These are phyloP conservation scores for Bromus sterilis DNA, from an alignment of 176 grass and related monocot species.

Conservation along the genomic window DNA sequence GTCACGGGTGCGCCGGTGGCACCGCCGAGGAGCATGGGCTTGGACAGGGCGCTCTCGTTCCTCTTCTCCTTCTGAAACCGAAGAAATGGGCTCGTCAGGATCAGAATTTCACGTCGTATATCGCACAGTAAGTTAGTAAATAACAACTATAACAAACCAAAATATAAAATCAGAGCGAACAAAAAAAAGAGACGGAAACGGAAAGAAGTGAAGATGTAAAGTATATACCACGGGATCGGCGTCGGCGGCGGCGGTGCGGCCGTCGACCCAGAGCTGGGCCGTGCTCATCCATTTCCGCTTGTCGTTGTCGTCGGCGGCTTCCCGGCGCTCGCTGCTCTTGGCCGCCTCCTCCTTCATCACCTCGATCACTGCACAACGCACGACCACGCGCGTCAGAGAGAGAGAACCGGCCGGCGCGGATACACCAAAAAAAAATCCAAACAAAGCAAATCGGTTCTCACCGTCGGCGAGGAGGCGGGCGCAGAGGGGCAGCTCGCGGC, in stretches of 20 bases:
- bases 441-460: too few species aligned
- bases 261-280: constrained; percentile 82
- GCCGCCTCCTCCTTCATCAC: constrained; percentile 56
- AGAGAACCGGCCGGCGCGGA: neutral
- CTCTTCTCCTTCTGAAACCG: constrained; percentile 26
- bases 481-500: constrained; percentile 80
- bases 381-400: neutral
- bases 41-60: constrained; percentile 19
- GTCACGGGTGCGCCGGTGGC: neutral
- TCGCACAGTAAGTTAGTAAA: too few species aligned
- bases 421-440: neutral
- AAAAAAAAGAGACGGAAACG: neutral
- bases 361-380: constrained; percentile 48
- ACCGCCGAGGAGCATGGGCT: constrained; percentile 14
- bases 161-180: neutral
- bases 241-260: constrained; percentile 21
- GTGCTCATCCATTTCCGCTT: constrained; percentile 93
- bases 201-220: neutral
- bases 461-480: constrained; percentile 58
- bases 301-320: constrained; percentile 43
- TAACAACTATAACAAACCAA: too few species aligned
- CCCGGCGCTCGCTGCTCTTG: constrained; percentile 17
- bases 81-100: neutral
- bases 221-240: constrained; percentile 33
- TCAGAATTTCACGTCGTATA: too few species aligned